These are phyloP conservation scores for Ogataea nitratoaversa DNA, from an alignment of 805 yeast genomes.

Conservation along the genomic window DNA sequence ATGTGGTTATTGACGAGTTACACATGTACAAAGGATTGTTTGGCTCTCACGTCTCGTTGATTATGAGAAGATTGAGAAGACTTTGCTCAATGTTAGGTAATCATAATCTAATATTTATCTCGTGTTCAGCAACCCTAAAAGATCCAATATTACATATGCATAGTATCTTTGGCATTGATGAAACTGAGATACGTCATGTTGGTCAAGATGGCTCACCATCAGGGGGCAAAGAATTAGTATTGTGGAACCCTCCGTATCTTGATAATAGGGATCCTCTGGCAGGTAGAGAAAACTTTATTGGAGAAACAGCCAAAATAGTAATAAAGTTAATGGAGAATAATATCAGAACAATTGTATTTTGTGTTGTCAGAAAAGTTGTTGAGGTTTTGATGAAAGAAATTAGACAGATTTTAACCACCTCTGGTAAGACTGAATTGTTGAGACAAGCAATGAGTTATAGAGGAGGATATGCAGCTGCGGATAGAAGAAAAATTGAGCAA, in stretches of 20 bases:
- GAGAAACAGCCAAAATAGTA: conserved; percentile 72
- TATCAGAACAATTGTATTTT: conserved; percentile 83
- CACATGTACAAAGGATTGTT: conserved; percentile 88
- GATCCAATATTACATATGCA: conserved; percentile 72
- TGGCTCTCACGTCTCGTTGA: conserved; percentile 87
- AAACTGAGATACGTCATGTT: conserved; percentile 50
- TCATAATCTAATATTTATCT: conserved; percentile 57
- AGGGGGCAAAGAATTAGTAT: conserved; percentile 68
- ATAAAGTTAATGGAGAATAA: conserved; percentile 59
- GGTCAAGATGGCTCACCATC: conserved; percentile 85
- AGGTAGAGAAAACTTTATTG: conserved; percentile 66
- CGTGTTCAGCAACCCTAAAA: conserved; percentile 91
- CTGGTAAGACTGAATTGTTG: conserved; percentile 40
- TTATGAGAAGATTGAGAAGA: conserved; percentile 75
- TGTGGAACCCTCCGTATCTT: conserved; percentile 81
- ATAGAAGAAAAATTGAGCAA: conserved; percentile 80
- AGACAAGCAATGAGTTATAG: conserved; percentile 86
- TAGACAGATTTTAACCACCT: conserved; percentile 44
- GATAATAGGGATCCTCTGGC: conserved; percentile 51
- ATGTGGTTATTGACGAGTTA: conserved; percentile 77
- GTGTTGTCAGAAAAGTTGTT: conserved; percentile 80
- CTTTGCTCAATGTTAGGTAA: conserved; percentile 54
- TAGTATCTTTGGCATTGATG: conserved; percentile 62
- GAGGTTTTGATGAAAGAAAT: conserved; percentile 86
- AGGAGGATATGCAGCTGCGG: conserved; percentile 88